phyloP scores from a whole-genome alignment of 352 stramenopile genomes.

The Phytophthora macrochlamydospora region DNA sequence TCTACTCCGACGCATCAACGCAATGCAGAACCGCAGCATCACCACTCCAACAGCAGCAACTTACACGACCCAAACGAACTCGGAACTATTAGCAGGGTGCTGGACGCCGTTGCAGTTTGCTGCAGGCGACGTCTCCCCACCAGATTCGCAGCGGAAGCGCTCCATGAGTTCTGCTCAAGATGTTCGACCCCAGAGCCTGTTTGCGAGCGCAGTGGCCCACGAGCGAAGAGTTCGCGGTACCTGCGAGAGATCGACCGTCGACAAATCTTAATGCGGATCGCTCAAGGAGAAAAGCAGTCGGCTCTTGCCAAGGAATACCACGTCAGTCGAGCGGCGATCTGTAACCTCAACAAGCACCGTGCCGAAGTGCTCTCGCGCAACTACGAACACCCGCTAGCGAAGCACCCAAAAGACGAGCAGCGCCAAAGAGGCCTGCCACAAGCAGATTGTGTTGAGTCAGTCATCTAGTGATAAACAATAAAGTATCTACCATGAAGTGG shows the following conservation, averaged over 20 bases:
- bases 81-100: constrained; percentile 6
- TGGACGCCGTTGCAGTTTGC: constrained; percentile 25
- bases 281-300: constrained; percentile 66
- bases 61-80: constrained; percentile 1
- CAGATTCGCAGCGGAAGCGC: constrained; percentile 12
- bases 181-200: constrained; percentile 17
- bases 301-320: constrained; percentile 69
- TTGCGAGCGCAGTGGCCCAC: constrained; percentile 3
- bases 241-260: constrained; percentile 71
- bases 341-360: constrained; percentile 72
- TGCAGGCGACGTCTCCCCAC: not conserved
- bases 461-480: constrained; percentile 2
- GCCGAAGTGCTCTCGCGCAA: constrained; percentile 53
- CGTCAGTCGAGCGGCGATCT: constrained; percentile 73
- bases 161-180: constrained; percentile 8
- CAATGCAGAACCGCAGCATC: constrained; percentile 10
- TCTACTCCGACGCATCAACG: constrained; percentile 24
- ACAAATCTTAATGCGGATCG: constrained; percentile 59
- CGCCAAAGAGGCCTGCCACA: constrained; percentile 3
- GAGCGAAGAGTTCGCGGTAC: constrained; percentile 60
- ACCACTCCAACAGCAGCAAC: not conserved
- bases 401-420: constrained; percentile 55
- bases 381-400: constrained; percentile 60
- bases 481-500: not conserved
- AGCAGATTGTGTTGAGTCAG: constrained; percentile 1